Evolutionary conservation across 139 green algal species (phyloP).

Genomic region (Closterium sp.): DNA sequence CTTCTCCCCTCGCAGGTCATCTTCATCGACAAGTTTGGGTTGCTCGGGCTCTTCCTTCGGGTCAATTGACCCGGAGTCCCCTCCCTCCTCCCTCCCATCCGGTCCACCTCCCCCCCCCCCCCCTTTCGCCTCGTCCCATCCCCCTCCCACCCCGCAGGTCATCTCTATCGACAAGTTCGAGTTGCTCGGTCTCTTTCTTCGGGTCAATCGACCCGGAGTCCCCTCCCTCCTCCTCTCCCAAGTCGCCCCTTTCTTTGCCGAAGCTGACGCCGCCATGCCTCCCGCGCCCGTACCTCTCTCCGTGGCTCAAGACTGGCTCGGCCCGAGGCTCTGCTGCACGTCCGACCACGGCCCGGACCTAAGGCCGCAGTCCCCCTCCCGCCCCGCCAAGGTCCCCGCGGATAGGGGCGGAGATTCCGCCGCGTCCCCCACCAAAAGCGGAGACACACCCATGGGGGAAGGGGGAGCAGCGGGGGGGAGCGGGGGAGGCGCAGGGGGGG

Average conservation of each 20-base stretch:
- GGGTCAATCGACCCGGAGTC: neutral
- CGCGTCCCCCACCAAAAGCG: neutral
- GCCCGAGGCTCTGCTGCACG: constrained; percentile 19
- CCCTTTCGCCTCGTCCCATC: no score
- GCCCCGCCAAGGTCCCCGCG: neutral
- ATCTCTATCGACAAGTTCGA: constrained; percentile 16
- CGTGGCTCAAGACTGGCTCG: constrained; percentile 32
- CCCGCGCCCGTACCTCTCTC: constrained; percentile 37
- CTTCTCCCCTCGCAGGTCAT: constrained; percentile 5
- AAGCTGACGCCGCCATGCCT: constrained; percentile 46
- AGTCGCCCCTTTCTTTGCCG: constrained; percentile 44
- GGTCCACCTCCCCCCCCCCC: neutral
- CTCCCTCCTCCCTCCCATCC: no score
- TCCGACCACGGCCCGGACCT: constrained; percentile 28
- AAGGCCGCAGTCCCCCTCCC: neutral
- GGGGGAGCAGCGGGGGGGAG: neutral
- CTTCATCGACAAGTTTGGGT: neutral
- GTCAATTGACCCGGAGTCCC: neutral
- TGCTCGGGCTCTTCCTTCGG: constrained; percentile 1
- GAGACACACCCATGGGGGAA: neutral
- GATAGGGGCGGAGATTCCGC: constrained; percentile 8
- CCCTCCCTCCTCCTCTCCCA: neutral
- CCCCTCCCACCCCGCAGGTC: no score
- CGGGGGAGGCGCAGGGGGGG: neutral
- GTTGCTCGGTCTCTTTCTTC: constrained; percentile 1